Base-by-base conservation (phyloP, 106 monocot genomes). In the Apostasia shenzhenica region DNA sequence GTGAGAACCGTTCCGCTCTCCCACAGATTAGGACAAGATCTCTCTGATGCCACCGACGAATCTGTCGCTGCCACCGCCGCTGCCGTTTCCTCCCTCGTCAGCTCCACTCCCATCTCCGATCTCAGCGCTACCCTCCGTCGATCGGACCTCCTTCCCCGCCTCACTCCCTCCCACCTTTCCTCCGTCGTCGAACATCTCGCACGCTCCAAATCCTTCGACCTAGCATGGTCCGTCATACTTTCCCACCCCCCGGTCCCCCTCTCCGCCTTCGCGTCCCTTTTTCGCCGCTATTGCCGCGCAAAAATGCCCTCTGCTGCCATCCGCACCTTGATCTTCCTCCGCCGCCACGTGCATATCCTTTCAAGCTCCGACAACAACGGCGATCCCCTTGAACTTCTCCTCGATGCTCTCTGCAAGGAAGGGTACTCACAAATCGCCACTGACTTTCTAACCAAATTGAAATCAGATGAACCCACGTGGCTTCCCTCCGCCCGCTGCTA, bases 401-500 rank as follows among this genome's bases (percentile, higher is more conserved):
- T 89, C 41, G 86, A 89, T 52, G 82, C 89, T 43, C 84, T 93
- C 66, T 91, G 85, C 77, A 91, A 94, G 64, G 94, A 91, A 54
- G 81, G 81, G 49, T 85, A 83, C 67, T 41, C 82, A n/a, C 68
- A 71, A 14, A 45, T 57, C 1, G 94, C 94, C 11, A 48, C 78
- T 3, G 78, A 78, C 61, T 76, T 61, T 61, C 11, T 69, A 40
- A 2, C 1, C 41, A 66, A 40, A 2, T 13, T 41, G 37, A 56
- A 78, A 56, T 57, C 54, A 2, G 59, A 43, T 50, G 72, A 79
- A 50, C 54, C 70, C 13, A 71, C 14, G 0, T 83, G 76, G 73
- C 5, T 74, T 1, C 87, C 85, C 4, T 70, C 82, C 26, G 67
- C 78, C 14, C 80, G 48, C 3, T 77, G 66, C 67, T 88, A 88